phyloP scores from a whole-genome alignment of 208 protist species.

The Acanthamoeba healyi region DNA sequence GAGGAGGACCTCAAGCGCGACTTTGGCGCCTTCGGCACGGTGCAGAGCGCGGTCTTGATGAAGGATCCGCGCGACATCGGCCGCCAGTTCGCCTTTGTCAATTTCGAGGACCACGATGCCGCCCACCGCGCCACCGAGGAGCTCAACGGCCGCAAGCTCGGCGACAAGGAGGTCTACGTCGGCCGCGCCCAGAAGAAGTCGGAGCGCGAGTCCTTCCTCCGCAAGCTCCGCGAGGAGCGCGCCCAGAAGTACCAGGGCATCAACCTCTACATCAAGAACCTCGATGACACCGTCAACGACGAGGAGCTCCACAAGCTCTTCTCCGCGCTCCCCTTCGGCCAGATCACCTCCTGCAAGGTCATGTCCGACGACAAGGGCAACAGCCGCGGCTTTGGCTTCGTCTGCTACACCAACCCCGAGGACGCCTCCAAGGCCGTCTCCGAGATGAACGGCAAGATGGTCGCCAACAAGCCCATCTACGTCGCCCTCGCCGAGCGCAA shows the following conservation, averaged over 20 bases:
- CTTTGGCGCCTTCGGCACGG: slow-evolving; percentile 37
- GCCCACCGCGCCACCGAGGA: slow-evolving; percentile 94
- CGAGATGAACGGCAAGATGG: slow-evolving; percentile 98
- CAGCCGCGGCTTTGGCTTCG: slow-evolving; percentile 97
- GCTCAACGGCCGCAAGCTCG: slow-evolving; percentile 89
- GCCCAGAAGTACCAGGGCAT: slow-evolving; percentile 95
- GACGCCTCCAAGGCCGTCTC: slow-evolving; percentile 97
- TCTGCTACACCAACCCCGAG: slow-evolving; percentile 97
- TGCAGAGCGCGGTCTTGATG: slow-evolving; percentile 89
- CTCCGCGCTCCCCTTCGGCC: slow-evolving; percentile 92
- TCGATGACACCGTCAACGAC: slow-evolving; percentile 96
- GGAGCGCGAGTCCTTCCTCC: slow-evolving; percentile 96
- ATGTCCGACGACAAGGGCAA: slow-evolving; percentile 95
- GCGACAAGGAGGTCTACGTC: slow-evolving; percentile 95
- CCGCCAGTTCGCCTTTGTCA: slow-evolving; percentile 98
- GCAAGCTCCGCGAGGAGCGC: slow-evolving; percentile 88
- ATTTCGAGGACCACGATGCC: slow-evolving; percentile 96
- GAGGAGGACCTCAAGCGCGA: slow-evolving; percentile 92
- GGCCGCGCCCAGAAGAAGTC: slow-evolving; percentile 97
- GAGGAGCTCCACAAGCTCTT: slow-evolving; percentile 96
- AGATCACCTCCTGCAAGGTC: slow-evolving; percentile 97
- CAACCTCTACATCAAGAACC: slow-evolving; percentile 99
- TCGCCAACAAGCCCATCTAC: slow-evolving; percentile 97
- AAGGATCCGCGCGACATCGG: slow-evolving; percentile 94
- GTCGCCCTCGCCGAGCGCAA: slow-evolving; percentile 98